Evolutionary conservation across 1,139 yeast genomes (phyloP).

Genomic region (Komagataea norvegica): DNA sequence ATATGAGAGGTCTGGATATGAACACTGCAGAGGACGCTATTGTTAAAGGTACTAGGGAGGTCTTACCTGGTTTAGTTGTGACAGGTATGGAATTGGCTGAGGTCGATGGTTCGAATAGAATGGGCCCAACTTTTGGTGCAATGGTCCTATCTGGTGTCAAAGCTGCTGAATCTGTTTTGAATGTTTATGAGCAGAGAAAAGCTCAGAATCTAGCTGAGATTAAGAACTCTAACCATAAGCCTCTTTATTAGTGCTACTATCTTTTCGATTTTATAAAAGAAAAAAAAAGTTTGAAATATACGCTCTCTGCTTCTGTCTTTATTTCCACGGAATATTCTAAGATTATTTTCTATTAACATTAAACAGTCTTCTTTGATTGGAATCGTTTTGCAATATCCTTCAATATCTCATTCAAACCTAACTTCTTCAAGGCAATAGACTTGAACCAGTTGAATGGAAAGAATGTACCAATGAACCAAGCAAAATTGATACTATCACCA

Average conservation of each 20-base stretch:
- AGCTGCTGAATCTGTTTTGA: conserved; percentile 1
- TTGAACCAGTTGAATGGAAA: conserved; percentile 9
- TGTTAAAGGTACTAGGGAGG: background rate
- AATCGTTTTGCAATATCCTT: background rate
- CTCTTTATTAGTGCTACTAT: no score
- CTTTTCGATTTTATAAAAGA: no score
- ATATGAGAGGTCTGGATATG: conserved; percentile 1
- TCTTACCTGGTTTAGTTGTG: background rate
- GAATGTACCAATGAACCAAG: conserved; percentile 9
- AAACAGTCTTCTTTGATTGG: background rate
- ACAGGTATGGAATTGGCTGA: background rate
- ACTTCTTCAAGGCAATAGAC: background rate
- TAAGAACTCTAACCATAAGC: background rate
- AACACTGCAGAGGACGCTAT: background rate
- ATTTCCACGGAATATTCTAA: no score
- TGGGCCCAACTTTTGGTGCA: background rate
- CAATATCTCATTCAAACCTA: conserved; percentile 3
- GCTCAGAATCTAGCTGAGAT: background rate
- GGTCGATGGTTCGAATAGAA: conserved; percentile 1
- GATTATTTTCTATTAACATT: no score
- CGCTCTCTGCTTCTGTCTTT: no score
- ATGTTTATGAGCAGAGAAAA: background rate
- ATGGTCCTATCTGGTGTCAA: background rate
- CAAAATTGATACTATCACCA: conserved; percentile 9
- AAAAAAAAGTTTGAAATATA: no score